Base-by-base conservation (phyloP, 352 stramenopile species). In the Globisporangium alternatum region DNA sequence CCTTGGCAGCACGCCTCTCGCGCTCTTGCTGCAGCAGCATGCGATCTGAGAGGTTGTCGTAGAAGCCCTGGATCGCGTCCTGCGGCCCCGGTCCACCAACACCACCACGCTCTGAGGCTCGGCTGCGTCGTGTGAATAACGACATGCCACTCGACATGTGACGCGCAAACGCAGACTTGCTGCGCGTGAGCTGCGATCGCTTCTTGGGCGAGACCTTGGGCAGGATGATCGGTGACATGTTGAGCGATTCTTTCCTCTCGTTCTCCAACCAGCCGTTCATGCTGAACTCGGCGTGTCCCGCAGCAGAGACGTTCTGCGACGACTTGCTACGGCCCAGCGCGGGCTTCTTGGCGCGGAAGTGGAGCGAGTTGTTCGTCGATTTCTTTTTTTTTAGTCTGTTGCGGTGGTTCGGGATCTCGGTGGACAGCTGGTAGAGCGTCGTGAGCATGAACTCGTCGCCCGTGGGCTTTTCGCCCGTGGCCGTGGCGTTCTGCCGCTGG, bases 401-500 rank as follows among this genome's bases (percentile, higher is more conserved):
- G 3, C 43, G 62, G 17, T 66, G 31, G 10, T 30, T 53, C 13
- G 56, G 52, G 17, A n/a, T 31, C 5, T 69, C 58, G 3, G 71
- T 70, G 5, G 75, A 75, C 0, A 77, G 60, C 15, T 88, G 80
- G 49, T 78, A 85, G 9, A 86, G 56, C 13, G 79, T 86, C 10
- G 75, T 82, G 3, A 88, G 68, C 61, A 88, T 71, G 56, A 80
- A 88, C n/a, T 84, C 79, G 4, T 81, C 71, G 37, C 17, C 69
- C n/a, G 33, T 49, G 25, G 35, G 9, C 15, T 54, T 39, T 4
- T 39, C 51, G 3, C 31, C 62, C 19, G 30, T 43, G 12, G 53
- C 22, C 45, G 33, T 59, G 37, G 39, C 48, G 33, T 53, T 53
- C 48, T 81, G 59, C 0, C 69, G 75, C 33, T 78, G 75, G 22